Conservation (phyloP, 805 yeast genomes). For the Sugiyamaella floridensis region DNA sequence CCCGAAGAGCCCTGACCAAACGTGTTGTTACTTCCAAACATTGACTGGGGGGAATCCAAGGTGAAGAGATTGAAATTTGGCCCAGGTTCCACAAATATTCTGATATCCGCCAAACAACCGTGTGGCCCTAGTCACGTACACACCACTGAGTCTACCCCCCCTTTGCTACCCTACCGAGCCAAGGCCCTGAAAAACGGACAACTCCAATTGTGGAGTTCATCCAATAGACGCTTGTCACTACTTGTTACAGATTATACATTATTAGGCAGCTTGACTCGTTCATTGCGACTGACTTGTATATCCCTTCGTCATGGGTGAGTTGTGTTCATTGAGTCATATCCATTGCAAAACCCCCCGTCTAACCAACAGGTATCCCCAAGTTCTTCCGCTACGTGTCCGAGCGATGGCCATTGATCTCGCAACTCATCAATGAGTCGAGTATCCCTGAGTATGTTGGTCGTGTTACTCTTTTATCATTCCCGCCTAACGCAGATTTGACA, state of each 20-base stretch:
- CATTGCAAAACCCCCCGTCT: not conserved
- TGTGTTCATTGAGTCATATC: not conserved
- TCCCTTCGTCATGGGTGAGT: not conserved
- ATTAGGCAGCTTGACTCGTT: not conserved
- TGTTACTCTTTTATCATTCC: not conserved
- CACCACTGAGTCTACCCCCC: not conserved
- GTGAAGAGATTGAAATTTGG: not conserved
- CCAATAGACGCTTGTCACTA: not conserved
- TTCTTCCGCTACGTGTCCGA: constrained; percentile 95
- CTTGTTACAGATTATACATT: not conserved
- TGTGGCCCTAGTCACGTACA: not conserved
- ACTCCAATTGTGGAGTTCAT: too few relatives aligned
- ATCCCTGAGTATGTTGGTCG: constrained; percentile 56
- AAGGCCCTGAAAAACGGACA: not conserved
- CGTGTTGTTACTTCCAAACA: constrained; percentile 5
- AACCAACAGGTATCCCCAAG: constrained; percentile 79
- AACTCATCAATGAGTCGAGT: constrained; percentile 69
- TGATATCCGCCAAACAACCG: not conserved
- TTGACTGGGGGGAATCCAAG: not conserved
- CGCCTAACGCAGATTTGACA: constrained; percentile 52
- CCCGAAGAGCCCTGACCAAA: constrained; percentile 2
- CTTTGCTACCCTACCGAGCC: not conserved
- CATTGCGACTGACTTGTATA: not conserved
- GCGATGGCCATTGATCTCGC: constrained; percentile 96
- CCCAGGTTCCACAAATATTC: not conserved